Conservation (phyloP, 495 filamentous ascomycete species). For the Talaromyces proteolyticus region DNA sequence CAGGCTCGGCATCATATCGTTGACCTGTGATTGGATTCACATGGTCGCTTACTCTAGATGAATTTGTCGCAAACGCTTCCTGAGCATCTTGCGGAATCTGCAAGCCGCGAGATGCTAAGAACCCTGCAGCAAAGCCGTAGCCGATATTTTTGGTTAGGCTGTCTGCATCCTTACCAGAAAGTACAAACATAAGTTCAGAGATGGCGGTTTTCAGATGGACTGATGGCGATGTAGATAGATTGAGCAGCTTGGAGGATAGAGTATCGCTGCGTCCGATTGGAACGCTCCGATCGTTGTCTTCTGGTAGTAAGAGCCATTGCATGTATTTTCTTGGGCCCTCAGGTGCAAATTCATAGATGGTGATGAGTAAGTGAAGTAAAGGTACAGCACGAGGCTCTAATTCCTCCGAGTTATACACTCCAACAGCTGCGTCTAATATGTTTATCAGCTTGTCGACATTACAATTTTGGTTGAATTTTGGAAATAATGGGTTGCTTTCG, state of each 20-base stretch:
- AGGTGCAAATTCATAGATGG: slow-evolving; percentile 69
- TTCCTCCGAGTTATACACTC: slow-evolving; percentile 52
- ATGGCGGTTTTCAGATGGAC: slow-evolving; percentile 70
- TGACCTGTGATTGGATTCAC: slow-evolving; percentile 93
- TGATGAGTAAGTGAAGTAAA: slow-evolving; percentile 64
- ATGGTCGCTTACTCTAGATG: slow-evolving; percentile 23
- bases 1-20: slow-evolving; percentile 61
- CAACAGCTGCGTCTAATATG: slow-evolving; percentile 64
- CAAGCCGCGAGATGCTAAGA: slow-evolving; percentile 75
- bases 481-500: slow-evolving; percentile 54
- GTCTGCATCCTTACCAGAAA: slow-evolving; percentile 69
- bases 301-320: slow-evolving; percentile 65
- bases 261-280: slow-evolving; percentile 73
- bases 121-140: slow-evolving; percentile 89
- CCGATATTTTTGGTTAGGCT: slow-evolving; percentile 77
- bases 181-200: slow-evolving; percentile 75
- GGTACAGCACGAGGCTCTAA: slow-evolving; percentile 66
- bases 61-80: slow-evolving; percentile 47
- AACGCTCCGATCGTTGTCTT: slow-evolving; percentile 67
- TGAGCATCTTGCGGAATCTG: slow-evolving; percentile 61
- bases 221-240: slow-evolving; percentile 70
- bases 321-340: slow-evolving; percentile 55
- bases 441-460: slow-evolving; percentile 66
- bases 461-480: slow-evolving; percentile 50
- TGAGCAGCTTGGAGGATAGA: slow-evolving; percentile 70